These are phyloP conservation scores for Madurella fahalii DNA, from an alignment of 2,329 filamentous ascomycete species.

Conservation along the genomic window DNA sequence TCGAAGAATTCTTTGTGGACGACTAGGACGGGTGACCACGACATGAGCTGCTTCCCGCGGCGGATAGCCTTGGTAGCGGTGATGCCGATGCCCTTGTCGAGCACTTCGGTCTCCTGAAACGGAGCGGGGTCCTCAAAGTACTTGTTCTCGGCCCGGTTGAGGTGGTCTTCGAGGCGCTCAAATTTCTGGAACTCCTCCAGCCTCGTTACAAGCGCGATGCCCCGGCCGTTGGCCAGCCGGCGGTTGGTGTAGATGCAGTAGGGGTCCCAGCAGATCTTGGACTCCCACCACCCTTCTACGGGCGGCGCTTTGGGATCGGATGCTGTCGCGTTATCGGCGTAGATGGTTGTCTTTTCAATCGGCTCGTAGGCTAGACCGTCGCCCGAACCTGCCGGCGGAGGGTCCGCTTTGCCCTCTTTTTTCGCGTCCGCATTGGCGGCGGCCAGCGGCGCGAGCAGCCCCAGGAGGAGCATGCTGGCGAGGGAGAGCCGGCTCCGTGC, in stretches of 20 bases:
- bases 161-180: conserved; percentile 19
- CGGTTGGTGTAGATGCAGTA: conserved; percentile 30
- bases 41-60: conserved; percentile 25
- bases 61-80: conserved; percentile 23
- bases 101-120: conserved; percentile 15
- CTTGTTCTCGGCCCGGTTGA: conserved; percentile 23
- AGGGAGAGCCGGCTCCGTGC: conserved; percentile 15
- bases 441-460: conserved; percentile 8
- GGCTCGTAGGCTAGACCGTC: conserved; percentile 23
- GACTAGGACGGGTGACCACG: conserved; percentile 24
- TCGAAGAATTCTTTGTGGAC: conserved; percentile 24
- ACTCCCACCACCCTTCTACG: conserved; percentile 25
- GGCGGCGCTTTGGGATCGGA: conserved; percentile 3
- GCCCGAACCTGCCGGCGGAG: conserved; percentile 7
- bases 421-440: conserved; percentile 7
- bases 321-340: conserved; percentile 22
- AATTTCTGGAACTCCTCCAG: conserved; percentile 25
- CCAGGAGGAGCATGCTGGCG: conserved; percentile 17
- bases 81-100: conserved; percentile 19
- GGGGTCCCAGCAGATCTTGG: conserved; percentile 24
- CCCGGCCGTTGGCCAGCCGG: conserved; percentile 21
- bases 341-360: conserved; percentile 20
- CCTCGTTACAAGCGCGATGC: conserved; percentile 23
- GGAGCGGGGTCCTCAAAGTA: conserved; percentile 9
- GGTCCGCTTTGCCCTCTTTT: conserved; percentile 7